Base-by-base conservation (phyloP, 768 basidiomycete species). In the Hygrocybe coccinea region DNA sequence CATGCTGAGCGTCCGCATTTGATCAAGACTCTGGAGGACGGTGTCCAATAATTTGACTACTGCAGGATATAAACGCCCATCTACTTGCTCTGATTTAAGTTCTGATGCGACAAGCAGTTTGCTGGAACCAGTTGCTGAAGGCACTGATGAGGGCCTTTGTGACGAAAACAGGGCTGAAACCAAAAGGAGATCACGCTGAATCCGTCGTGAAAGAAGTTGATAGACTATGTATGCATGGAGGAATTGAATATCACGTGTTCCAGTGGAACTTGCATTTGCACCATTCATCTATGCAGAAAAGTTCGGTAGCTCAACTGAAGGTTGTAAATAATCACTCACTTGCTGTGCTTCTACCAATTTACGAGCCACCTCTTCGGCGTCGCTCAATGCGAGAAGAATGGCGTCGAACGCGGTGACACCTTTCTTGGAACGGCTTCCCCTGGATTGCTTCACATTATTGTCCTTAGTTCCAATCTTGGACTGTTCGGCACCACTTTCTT, bases 31-130 rank as follows among this genome's bases (percentile, higher is more conserved):
- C 71, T 95, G 92, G 17, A 95, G 69, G 29, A 91, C 79, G 2
- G 89, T 86, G 69, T 97, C 94, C 41, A 91, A 81, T 9, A 91
- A 73, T 69, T 95, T 95, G 67, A 97, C 87, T 7, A 95, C 76
- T 0, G 89, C 92, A 5, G 92, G 91, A 64, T 83, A 90, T n/a
- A 87, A 73, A 50, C 89, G 80, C 21, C 76, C 77, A 59, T 92
- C 88, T 3, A 86, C 78, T n/a, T 79, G 73, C 52, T 78, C 76
- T 2, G 33, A 58, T 41, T 64, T 69, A 15, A 66, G 57, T 66
- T 72, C 72, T 51, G 54, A 64, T 19, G 58, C 50, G 25, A 19
- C 57, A 64, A 17, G 19, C 24, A 19, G n/a, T 6, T 55, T 48
- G 36, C 36, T 51, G 45, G 60, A 24, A 57, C 29, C 57, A 60